Percentiles rank a stretch among this genome's conserved stretches.
phyloP scores from a whole-genome alignment of 768 basidiomycete species.

The Leccinum ochraceum region DNA sequence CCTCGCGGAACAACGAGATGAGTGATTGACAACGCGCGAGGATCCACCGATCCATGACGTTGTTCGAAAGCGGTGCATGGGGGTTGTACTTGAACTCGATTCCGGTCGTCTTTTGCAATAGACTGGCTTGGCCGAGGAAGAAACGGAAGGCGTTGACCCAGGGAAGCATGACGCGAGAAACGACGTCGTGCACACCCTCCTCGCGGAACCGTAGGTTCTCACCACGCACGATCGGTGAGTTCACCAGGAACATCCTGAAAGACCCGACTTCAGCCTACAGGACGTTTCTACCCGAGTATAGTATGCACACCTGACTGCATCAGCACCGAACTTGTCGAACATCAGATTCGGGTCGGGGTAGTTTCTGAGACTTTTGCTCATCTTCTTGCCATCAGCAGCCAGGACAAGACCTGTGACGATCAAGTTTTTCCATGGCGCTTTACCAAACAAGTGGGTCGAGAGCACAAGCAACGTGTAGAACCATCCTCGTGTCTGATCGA shows the following conservation, averaged over 20 bases:
- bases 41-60: conserved; percentile 99
- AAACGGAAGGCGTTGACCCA: conserved; percentile 99
- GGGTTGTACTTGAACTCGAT: conserved; percentile 84
- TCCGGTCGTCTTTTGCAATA: conserved; percentile 79
- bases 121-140: conserved; percentile 92
- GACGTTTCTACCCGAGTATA: background rate
- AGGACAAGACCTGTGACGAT: conserved; percentile 96
- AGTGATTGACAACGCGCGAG: conserved; percentile 97
- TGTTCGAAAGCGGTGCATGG: conserved; percentile 78
- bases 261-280: background rate
- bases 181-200: conserved; percentile 95
- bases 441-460: conserved; percentile 92
- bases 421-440: conserved; percentile 97
- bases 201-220: conserved; percentile 98
- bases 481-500: conserved; percentile 99
- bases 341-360: conserved; percentile 95
- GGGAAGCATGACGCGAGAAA: conserved; percentile 93
- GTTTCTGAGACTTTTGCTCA: conserved; percentile 97
- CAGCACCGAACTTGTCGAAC: conserved; percentile 90
- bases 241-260: conserved; percentile 93
- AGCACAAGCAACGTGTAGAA: conserved; percentile 98
- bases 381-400: conserved; percentile 97
- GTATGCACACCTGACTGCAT: conserved; percentile 75
- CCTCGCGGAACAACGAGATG: conserved; percentile 85
- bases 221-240: conserved; percentile 97